Evolutionary conservation across 768 basidiomycete species (phyloP), one percentile per base, ranked within the genome.

Genomic region (Mycena amicta): DNA sequence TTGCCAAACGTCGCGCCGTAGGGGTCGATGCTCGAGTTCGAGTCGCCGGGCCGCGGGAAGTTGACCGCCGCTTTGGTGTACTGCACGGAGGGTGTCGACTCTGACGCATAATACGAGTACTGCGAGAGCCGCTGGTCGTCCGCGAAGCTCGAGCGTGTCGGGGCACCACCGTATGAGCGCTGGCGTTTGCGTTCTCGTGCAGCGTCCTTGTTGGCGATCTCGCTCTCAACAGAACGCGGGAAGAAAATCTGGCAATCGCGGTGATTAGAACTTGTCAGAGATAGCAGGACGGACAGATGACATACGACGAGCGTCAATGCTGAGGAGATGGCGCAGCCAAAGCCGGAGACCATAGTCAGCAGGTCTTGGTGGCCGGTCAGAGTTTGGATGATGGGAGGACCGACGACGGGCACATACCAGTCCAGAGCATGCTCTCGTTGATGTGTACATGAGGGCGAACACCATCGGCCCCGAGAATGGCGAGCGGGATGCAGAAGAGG

Each of bases 381-480:
- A 20, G 30, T 22, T 15, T 12, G 29, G 5, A 31, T 50, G 47
- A 29, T 31, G 3, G 28, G 1, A 25, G 3, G 4, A 59, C n/a
- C n/a, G n/a, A n/a, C n/a, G n/a, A n/a, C n/a, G n/a, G n/a, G n/a
- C n/a, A n/a, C 67, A 49, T 65, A 83, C 84, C 83, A 51, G 83
- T 83, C 71, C 73, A 76, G 31, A 77, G 67, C 82, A 82, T 73
- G 50, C 73, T 87, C 50, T 84, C 81, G 66, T 92, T 92, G 68
- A 93, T 71, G 59, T 85, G 81, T 30, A 77, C 76, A 65, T 88
- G 83, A 1, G 83, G 79, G 2, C 80, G 75, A 8, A 87, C 72
- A 22, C 92, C 92, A 67, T 93, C 90, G 12, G 84, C 68, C 1
- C 85, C 88, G 26, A 93, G 79, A 52, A 88, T 80, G 15, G 89